Base-by-base conservation (phyloP, 2,329 filamentous ascomycete genomes). In the Penicillium sp. region DNA sequence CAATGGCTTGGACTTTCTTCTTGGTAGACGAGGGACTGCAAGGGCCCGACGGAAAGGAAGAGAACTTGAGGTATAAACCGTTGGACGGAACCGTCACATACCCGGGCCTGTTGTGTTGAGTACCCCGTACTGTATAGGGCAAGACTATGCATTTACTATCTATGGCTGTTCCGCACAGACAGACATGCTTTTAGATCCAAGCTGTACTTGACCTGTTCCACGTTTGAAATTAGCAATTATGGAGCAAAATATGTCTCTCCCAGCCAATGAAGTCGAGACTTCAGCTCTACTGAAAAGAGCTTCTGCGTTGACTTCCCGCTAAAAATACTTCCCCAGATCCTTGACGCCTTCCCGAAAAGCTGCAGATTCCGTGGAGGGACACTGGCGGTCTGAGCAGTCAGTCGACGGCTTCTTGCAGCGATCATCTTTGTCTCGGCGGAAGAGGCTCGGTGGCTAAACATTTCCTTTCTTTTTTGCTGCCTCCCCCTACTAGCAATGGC, bases 361-460 rank as follows among this genome's bases (percentile, higher is more conserved):
- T 61, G 65, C 58, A 60, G 56, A 53, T 63, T 58, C 57, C 42
- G 59, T 60, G 61, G 37, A 68, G 60, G 65, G 59, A 62, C 65
- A 69, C 66, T 65, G 63, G 65, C 66, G 63, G 67, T 59, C 63
- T 65, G 66, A 66, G 62, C 59, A 54, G 60, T 69, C 60, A 60
- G 42, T 52, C 55, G 35, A 49, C 65, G 67, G 67, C 26, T 62
- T 61, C 65, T 53, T 66, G 67, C 67, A 69, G 66, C 25, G 37
- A 64, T 61, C 49, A 43, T 65, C 38, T 57, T 64, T 33, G 49
- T 54, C 55, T 55, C 37, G 42, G 56, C 28, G 10, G 43, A 13
- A 45, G 54, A 57, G 43, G 43, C 54, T 65, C 62, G 56, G 35
- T 57, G 40, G 43, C 52, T 62, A 54, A 42, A 48, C 58, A 58